Conservation (phyloP, 169 alveolate genomes). For the Eimeria necatrix region DNA sequence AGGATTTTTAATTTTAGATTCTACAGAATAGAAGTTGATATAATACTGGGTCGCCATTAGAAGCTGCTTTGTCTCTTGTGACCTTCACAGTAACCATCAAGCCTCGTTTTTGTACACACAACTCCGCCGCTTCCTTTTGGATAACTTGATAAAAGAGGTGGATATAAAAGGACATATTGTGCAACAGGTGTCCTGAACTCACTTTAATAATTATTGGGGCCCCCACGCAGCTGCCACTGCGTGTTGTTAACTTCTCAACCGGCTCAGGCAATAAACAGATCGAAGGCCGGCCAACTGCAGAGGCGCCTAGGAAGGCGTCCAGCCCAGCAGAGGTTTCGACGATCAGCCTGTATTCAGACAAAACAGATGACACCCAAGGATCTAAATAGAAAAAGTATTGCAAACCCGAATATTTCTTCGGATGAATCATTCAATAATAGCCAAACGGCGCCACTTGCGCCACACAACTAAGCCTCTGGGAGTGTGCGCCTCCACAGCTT, state of each 20-base stretch:
- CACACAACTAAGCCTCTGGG: too few relatives aligned
- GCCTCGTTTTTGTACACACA: too few relatives aligned
- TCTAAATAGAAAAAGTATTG: background rate
- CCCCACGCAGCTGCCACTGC: conserved; percentile 57
- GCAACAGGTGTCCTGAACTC: background rate
- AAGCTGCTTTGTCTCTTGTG: too few relatives aligned
- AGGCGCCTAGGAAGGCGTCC: conserved; percentile 52
- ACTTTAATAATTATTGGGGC: conserved; percentile 20
- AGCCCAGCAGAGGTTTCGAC: conserved; percentile 51
- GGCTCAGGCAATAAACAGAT: conserved; percentile 36
- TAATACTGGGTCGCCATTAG: too few relatives aligned
- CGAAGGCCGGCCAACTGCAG: conserved; percentile 59
- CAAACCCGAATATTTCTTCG: background rate
- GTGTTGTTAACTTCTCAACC: conserved; percentile 16
- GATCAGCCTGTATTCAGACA: background rate
- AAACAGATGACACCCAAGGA: too few relatives aligned
- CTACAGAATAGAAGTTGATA: too few relatives aligned
- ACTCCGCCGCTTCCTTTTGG: too few relatives aligned
- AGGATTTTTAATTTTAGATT: too few relatives aligned
- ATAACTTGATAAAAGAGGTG: background rate
- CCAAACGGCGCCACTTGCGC: too few relatives aligned
- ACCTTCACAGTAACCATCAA: too few relatives aligned
- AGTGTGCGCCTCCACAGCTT: too few relatives aligned
- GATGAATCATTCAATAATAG: too few relatives aligned
- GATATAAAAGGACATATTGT: background rate